phyloP scores from a whole-genome alignment of 148 eudicot species.

The Oxyria digyna region DNA sequence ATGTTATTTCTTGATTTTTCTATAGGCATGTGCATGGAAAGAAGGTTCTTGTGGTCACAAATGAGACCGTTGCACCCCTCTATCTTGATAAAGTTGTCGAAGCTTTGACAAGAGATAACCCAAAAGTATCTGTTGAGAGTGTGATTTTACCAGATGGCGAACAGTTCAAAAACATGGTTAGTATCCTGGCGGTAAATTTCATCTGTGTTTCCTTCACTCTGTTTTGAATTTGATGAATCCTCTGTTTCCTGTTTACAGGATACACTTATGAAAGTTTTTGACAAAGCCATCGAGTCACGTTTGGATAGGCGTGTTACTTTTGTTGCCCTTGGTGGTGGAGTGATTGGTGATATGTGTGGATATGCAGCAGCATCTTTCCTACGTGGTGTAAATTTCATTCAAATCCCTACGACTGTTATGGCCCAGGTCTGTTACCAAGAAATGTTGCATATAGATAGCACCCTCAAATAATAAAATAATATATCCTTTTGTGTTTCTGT shows the following conservation, averaged over 20 bases:
- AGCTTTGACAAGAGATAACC: constrained; percentile 71
- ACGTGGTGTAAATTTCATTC: constrained; percentile 97
- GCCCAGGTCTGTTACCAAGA: constrained; percentile 50
- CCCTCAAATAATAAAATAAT: not conserved
- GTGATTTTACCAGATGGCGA: constrained; percentile 95
- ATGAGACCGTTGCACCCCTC: constrained; percentile 82
- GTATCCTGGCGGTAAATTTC: constrained; percentile 15
- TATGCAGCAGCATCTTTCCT: constrained; percentile 93
- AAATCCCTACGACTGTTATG: constrained; percentile 98
- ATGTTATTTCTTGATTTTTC: constrained; percentile 1
- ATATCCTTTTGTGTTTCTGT: not conserved
- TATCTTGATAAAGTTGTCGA: constrained; percentile 82
- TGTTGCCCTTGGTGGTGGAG: constrained; percentile 98
- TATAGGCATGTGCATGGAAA: constrained; percentile 91
- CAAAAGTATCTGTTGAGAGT: constrained; percentile 65
- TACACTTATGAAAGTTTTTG: constrained; percentile 82
- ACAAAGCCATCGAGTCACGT: constrained; percentile 91
- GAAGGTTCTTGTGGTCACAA: constrained; percentile 88
- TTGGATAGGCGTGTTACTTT: constrained; percentile 84
- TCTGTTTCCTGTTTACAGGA: constrained; percentile 32
- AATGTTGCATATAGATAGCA: not conserved
- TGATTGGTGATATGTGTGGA: constrained; percentile 98
- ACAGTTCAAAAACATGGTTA: constrained; percentile 83
- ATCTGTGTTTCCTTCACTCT: not conserved
- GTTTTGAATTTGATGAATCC: constrained; percentile 8